Evolutionary conservation across 2,329 filamentous ascomycete species (phyloP).

Genomic region (Cladobotryum mycophilum): DNA sequence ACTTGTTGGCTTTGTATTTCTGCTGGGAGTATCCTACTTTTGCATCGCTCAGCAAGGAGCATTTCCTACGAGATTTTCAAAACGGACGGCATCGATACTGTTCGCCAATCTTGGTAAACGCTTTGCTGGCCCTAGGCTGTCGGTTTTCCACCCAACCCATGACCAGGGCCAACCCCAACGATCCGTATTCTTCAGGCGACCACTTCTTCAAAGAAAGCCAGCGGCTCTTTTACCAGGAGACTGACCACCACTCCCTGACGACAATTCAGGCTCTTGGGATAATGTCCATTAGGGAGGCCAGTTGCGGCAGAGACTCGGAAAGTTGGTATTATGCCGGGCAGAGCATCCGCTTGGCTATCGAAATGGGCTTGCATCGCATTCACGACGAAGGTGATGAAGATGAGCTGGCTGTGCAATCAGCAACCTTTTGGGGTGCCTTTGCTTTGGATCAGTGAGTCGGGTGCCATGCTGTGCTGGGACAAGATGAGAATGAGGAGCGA

Average conservation of each 20-base stretch:
- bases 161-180: conserved; percentile 55
- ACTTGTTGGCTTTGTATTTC: conserved; percentile 62
- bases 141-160: conserved; percentile 60
- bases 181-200: conserved; percentile 61
- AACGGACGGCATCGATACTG: conserved; percentile 58
- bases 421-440: conserved; percentile 58
- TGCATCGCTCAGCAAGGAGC: conserved; percentile 63
- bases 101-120: conserved; percentile 60
- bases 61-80: conserved; percentile 61
- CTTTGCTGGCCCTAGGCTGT: conserved; percentile 59
- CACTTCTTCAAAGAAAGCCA: conserved; percentile 68
- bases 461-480: neutral
- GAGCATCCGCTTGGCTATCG: conserved; percentile 64
- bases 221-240: conserved; percentile 51
- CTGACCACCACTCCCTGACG: conserved; percentile 56
- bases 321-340: conserved; percentile 69
- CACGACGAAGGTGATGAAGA: conserved; percentile 45
- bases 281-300: conserved; percentile 70
- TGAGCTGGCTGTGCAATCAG: conserved; percentile 51
- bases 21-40: conserved; percentile 74
- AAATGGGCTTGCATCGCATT: conserved; percentile 61
- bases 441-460: conserved; percentile 55
- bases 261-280: conserved; percentile 70
- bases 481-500: neutral
- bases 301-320: conserved; percentile 64